Evolutionary conservation across 306 rosid genomes (phyloP).

Genomic region (Myrica gale): DNA sequence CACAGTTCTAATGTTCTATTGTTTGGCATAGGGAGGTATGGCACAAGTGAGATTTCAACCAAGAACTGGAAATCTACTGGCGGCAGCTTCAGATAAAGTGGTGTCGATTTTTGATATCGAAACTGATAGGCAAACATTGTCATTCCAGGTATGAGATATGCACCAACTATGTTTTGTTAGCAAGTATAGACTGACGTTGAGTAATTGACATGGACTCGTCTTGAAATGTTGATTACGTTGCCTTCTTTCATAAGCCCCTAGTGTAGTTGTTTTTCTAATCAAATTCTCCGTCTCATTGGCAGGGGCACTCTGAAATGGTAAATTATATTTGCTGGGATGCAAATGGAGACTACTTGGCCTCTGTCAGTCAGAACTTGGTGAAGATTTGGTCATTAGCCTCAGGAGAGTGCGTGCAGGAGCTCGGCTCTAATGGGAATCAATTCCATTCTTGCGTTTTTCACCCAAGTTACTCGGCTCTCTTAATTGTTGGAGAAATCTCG

Average conservation of each 20-base stretch:
- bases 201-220: neutral
- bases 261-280: conserved; percentile 5
- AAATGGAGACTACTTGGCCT: conserved; percentile 43
- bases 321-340: conserved; percentile 50
- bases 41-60: conserved; percentile 59
- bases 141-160: conserved; percentile 39
- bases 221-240: neutral
- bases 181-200: conserved; percentile 9
- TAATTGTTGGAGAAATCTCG: conserved; percentile 46
- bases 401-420: conserved; percentile 52
- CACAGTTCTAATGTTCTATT: neutral
- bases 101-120: conserved; percentile 50
- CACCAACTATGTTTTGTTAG: neutral
- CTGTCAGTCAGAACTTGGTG: conserved; percentile 47
- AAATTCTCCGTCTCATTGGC: conserved; percentile 12
- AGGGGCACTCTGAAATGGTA: conserved; percentile 54
- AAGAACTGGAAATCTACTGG: conserved; percentile 33
- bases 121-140: conserved; percentile 34
- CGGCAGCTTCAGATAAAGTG: conserved; percentile 48
- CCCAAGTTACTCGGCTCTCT: conserved; percentile 47
- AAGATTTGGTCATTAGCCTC: conserved; percentile 46
- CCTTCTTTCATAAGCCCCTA: conserved; percentile 9
- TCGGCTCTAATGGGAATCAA: conserved; percentile 33
- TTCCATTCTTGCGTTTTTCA: conserved; percentile 51
- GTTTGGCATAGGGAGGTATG: conserved; percentile 45